These are phyloP conservation scores for Crithidia brevicula DNA, from an alignment of 208 protist species.

Conservation along the genomic window DNA sequence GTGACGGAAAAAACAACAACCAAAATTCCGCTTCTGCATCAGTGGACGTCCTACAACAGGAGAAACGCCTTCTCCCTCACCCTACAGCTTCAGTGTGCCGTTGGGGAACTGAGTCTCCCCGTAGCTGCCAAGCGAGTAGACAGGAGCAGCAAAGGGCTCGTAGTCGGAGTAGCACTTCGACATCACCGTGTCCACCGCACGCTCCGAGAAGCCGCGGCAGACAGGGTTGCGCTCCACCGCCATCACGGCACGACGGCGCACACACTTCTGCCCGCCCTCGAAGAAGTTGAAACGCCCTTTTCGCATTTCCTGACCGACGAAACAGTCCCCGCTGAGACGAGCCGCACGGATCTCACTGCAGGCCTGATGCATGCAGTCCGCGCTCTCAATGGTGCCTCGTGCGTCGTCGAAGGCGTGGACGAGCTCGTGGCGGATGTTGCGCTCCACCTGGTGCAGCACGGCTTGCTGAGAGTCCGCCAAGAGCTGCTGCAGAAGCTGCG, in stretches of 20 bases:
- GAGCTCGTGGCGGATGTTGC: slow-evolving; percentile 93
- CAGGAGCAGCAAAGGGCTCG: slow-evolving; percentile 84
- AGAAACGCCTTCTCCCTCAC: too few relatives aligned
- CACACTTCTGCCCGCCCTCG: slow-evolving; percentile 80
- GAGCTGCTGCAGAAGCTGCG: slow-evolving; percentile 14
- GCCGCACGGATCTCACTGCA: slow-evolving; percentile 96
- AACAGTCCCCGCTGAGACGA: slow-evolving; percentile 93
- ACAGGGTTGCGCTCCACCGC: slow-evolving; percentile 88
- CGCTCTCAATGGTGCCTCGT: slow-evolving; percentile 82
- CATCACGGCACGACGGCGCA: slow-evolving; percentile 83
- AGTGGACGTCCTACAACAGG: too few relatives aligned
- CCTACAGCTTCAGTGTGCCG: slow-evolving; percentile 25
- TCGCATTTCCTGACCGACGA: slow-evolving; percentile 61
- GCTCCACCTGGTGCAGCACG: slow-evolving; percentile 61
- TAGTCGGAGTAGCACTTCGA: slow-evolving; percentile 88
- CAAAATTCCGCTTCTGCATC: too few relatives aligned
- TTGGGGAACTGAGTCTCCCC: slow-evolving; percentile 61
- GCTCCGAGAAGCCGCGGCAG: slow-evolving; percentile 84
- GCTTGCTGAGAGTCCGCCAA: slow-evolving; percentile 27
- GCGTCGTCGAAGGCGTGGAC: slow-evolving; percentile 95
- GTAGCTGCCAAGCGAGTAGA: slow-evolving; percentile 87
- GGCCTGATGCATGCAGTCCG: slow-evolving; percentile 92
- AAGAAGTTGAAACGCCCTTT: slow-evolving; percentile 77
- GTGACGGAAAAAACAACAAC: neutral
- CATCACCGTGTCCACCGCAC: slow-evolving; percentile 81